Base-by-base conservation (phyloP, 768 basidiomycete species). In the Naganishia friedmannii region DNA sequence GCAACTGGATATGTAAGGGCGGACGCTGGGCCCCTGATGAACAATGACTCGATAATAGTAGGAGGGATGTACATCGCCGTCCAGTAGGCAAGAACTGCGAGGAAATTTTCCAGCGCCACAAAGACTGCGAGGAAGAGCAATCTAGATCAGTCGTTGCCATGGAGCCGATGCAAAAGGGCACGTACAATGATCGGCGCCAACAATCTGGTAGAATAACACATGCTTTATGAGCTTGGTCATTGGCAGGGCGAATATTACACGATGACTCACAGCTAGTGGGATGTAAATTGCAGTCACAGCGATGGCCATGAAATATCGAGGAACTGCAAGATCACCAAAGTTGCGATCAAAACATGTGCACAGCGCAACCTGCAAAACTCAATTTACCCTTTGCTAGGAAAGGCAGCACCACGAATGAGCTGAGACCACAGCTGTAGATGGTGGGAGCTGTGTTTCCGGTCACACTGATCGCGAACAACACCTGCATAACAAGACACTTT, bases 381-480 rank as follows among this genome's bases (percentile, higher is more conserved):
- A 3, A 19, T n/a, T 63, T 29, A 63, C 60, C 60, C 68, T 72
- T 72, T 15, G 77, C 74, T 12, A 79, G 71, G 66, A 74, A 77
- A 15, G 78, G 78, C 12, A 79, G 68, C 19, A 76, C 74, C 12
- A 79, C 74, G 67, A 77, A 76, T 5, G 70, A 72, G 66, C 77
- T 79, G 31, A 79, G 68, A 26, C 78, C 78, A 54, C 74, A 74
- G 39, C 70, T 72, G 79, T 96, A 96, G 72, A 92, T 87, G 7
- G 90, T 89, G 2, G 88, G 86, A 0, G 90, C 89, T 54, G 91
- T 88, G 81, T 93, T 93, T 2, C 86, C 90, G 1, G 88, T 87
- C 15, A 91, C 87, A 69, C 88, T 88, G 34, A 93, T 81, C n/a
- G 88, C 87, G 72, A 92, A 83, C 67, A 93, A 77, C 42, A 79